Evolutionary conservation across 2,329 filamentous ascomycete species (phyloP), one percentile per base, ranked within the genome.

Genomic region (Chaetomium globosum): DNA sequence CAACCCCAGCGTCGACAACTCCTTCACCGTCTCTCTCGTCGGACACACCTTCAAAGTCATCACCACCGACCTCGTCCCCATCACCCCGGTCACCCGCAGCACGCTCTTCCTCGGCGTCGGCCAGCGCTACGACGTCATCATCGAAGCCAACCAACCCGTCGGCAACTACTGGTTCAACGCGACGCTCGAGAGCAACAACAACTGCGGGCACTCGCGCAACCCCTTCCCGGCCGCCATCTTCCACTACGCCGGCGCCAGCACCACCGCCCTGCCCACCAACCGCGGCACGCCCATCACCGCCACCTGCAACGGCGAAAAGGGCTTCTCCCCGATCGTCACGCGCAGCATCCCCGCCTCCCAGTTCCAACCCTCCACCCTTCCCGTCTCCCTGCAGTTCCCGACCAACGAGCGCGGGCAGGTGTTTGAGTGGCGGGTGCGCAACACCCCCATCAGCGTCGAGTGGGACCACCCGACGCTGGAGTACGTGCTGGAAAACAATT

Each of bases 21-120:
- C 77, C 43, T 76, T 84, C 65, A 82, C 77, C 0, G 77, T 86
- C 49, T 80, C 83, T 26, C 77, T 83, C 5, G 80, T 79, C 54
- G 78, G 78, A 7, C 82, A 85, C 71, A 75, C 75, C 16, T 74
- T 85, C 65, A 81, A 78, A 0, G 80, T 85, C 60, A 80, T 85
- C 55, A 76, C 80, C 7, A 80, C 77, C 51, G 84, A 86, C 67
- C 81, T 84, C 19, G 82, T 85, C 0, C 79, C 81, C 0, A 74
- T 85, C 64, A 73, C 78, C 52, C 82, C 85, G 0, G 83, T 82
- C 65, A 76, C 77, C 0, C 81, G 81, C 0, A 74, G 79, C 9
- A 75, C 79, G n/a, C 75, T 88, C 28, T 83, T 79, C 53, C 74
- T 88, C 4, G 83, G 77, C 43, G 77, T 86, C 60, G 80, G 75